Evolutionary conservation across 2,329 filamentous ascomycete genomes (phyloP), one percentile per base, ranked within the genome.

Genomic region (Lithohypha guttulata): DNA sequence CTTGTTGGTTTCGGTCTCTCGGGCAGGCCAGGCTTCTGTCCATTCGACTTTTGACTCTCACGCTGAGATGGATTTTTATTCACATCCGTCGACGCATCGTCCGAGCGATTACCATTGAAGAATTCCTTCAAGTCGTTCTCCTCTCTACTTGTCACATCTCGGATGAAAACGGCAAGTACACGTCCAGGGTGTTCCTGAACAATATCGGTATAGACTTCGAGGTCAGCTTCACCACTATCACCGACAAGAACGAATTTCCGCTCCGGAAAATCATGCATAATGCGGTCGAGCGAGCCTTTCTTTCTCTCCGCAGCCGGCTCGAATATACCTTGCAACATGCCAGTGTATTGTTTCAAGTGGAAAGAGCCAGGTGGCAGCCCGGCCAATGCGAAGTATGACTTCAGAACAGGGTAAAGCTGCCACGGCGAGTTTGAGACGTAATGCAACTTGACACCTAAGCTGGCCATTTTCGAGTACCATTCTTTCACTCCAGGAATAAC

Each of bases 341-440:
- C 91, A 44, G 77, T 84, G 60, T 98, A 98, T 49, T 93, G 85
- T 59, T 98, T 98, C 49, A 98, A 61, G 56, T 98, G 93, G 49
- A 96, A 83, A 0, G 89, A 95, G 0, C 91, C 93, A 1, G 75
- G 75, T 0, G 91, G 91, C 1, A 98, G 65, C 1, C 82, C 82
- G 5, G 83, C 82, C 27, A 81, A 62, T 48, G 79, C 77, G 58
- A 96, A 93, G 57, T 82, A 98, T 38, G 75, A 84, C 4, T 84
- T 81, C 8, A 98, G 66, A 2, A 96, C 77, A 0, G 91, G 91
- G 52, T 84, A 98, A 5, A 98, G 71, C 58, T 98, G 93, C 93
- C 93, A 98, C 1, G 91, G 91, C 35, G 89, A 93, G 60, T 98
- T 98, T n/a, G 91, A 98, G 48, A 94, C 93, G 59, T 98, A 98